These are phyloP conservation scores for Coemansia sp. DNA, from an alignment of 192 early-diverging fungal species.

Conservation along the genomic window DNA sequence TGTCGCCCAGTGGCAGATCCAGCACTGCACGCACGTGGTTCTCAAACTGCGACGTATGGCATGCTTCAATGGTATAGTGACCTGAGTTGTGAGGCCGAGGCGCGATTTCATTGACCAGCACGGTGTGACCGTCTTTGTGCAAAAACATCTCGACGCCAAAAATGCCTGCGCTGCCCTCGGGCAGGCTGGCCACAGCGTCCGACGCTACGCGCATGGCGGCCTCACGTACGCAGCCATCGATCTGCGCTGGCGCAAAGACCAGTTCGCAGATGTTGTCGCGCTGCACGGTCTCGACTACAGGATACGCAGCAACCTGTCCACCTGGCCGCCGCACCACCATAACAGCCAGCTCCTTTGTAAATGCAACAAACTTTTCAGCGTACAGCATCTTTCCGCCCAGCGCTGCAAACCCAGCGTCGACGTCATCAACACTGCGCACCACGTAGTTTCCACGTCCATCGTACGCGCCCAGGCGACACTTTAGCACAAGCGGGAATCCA, in stretches of 20 bases:
- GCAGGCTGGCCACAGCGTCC: constrained; percentile 69
- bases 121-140: constrained; percentile 72
- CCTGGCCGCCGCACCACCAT: constrained; percentile 87
- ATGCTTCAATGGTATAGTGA: constrained; percentile 98
- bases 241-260: constrained; percentile 94
- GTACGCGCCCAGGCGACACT: constrained; percentile 91
- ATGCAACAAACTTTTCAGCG: constrained; percentile 92
- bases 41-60: constrained; percentile 96
- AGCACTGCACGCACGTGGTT: constrained; percentile 90
- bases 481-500: constrained; percentile 96
- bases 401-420: constrained; percentile 44
- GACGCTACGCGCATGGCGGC: constrained; percentile 82
- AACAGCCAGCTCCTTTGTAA: constrained; percentile 90
- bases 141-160: constrained; percentile 99
- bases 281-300: constrained; percentile 96
- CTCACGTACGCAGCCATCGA: constrained; percentile 74
- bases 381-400: constrained; percentile 73
- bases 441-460: constrained; percentile 95
- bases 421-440: constrained; percentile 69
- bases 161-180: constrained; percentile 79
- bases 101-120: constrained; percentile 96
- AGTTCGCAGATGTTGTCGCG: constrained; percentile 95
- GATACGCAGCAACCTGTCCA: constrained; percentile 73
- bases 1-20: constrained; percentile 85
- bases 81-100: constrained; percentile 99